Evolutionary conservation across 371 early-diverging fungal genomes (phyloP).

Genomic region (Smittium culicis): DNA sequence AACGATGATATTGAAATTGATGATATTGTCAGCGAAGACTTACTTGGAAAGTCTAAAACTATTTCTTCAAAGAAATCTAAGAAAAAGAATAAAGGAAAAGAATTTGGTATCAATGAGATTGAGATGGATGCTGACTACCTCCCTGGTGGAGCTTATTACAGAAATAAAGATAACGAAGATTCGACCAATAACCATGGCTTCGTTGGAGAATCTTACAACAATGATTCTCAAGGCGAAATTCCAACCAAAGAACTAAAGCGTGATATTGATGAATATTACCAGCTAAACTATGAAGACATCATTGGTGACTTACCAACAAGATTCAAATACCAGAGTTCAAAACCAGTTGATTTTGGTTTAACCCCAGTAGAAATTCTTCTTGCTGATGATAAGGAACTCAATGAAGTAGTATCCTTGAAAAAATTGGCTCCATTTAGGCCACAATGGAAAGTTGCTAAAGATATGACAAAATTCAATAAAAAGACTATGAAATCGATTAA

Average conservation of each 20-base stretch:
- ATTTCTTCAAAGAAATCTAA: slow-evolving; percentile 12
- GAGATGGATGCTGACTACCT: slow-evolving; percentile 78
- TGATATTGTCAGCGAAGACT: slow-evolving; percentile 30
- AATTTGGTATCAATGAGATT: slow-evolving; percentile 28
- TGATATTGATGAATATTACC: slow-evolving; percentile 70
- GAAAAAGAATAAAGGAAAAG: slow-evolving; percentile 27
- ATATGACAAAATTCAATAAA: slow-evolving; percentile 35
- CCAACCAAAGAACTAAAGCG: slow-evolving; percentile 61
- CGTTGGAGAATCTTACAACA: slow-evolving; percentile 12
- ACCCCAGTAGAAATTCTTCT: slow-evolving; percentile 66
- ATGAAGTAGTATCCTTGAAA: slow-evolving; percentile 70
- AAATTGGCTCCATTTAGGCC: slow-evolving; percentile 58
- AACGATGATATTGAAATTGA: slow-evolving; percentile 70
- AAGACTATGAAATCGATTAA: slow-evolving; percentile 48
- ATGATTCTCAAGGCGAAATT: slow-evolving; percentile 29
- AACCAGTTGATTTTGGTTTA: slow-evolving; percentile 58
- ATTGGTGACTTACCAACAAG: slow-evolving; percentile 73
- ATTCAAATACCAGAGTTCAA: slow-evolving; percentile 78
- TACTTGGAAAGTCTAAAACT: not conserved
- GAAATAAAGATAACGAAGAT: slow-evolving; percentile 14
- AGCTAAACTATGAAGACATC: slow-evolving; percentile 86
- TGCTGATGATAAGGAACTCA: slow-evolving; percentile 80
- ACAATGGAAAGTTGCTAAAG: slow-evolving; percentile 36
- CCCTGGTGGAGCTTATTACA: slow-evolving; percentile 50
- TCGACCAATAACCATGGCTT: slow-evolving; percentile 23